These are phyloP conservation scores for Yamadazyma diospyri DNA, from an alignment of 1,139 yeast genomes.

Conservation along the genomic window DNA sequence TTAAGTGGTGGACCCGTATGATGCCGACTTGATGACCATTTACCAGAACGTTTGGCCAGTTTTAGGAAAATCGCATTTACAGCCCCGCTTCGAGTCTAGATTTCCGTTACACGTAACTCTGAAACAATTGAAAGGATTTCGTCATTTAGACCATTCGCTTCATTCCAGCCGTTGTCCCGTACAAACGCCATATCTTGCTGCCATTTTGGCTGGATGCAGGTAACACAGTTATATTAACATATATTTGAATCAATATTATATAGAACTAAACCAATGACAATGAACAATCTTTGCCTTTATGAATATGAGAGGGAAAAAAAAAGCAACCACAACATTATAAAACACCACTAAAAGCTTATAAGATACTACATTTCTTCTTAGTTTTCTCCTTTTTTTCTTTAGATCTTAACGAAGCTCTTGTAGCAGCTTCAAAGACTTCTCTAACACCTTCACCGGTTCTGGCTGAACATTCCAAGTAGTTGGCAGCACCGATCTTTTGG, in stretches of 20 bases:
- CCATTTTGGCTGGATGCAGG: too few species aligned
- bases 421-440: conserved; percentile 89
- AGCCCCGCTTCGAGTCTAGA: too few species aligned
- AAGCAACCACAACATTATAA: conserved; percentile 1
- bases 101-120: too few species aligned
- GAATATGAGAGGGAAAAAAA: conserved; percentile 3
- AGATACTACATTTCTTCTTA: conserved; percentile 56
- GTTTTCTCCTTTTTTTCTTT: conserved; percentile 56
- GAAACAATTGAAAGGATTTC: too few species aligned
- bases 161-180: too few species aligned
- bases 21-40: too few species aligned
- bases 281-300: too few species aligned
- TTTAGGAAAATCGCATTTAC: too few species aligned
- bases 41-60: too few species aligned
- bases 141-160: too few species aligned
- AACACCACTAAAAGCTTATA: conserved; percentile 35
- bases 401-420: conserved; percentile 76
- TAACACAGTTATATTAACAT: conserved; percentile 5
- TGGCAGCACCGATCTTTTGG: conserved; percentile 79
- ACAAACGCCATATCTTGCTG: too few species aligned
- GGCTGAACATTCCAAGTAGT: conserved; percentile 91
- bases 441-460: conserved; percentile 87
- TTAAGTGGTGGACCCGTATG: too few species aligned
- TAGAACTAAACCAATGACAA: conserved; percentile 5
- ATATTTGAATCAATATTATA: conserved; percentile 4